Evolutionary conservation across 768 basidiomycete genomes (phyloP), one percentile per base, ranked within the genome.

Genomic region (Tricholoma sp.): DNA sequence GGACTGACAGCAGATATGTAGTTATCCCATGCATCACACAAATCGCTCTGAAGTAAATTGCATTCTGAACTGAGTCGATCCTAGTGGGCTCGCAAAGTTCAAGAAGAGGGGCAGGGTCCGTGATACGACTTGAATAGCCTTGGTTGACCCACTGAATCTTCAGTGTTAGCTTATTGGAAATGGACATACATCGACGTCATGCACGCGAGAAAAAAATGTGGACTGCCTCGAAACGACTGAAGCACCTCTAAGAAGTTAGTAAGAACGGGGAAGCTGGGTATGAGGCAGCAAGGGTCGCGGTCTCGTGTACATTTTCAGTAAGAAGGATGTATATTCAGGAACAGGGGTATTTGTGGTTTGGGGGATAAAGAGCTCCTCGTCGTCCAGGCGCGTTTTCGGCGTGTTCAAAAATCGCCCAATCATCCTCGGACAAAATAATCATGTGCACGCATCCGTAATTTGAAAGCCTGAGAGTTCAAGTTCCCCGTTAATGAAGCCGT

Each of bases 61-160:
- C 61, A 56, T 68, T 70, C 49, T 67, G 67, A 6, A 68, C 55
- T 4, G 65, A 65, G 45, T 63, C 61, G n/a, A 63, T 61, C 29
- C 62, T 67, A 31, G 61, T 55, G 20, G 29, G 32, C 47, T 59
- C 60, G 28, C 62, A 62, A 11, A 59, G 31, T 3, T 29, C n/a
- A n/a, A 39, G 41, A 51, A 24, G 49, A 31, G 53, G 59, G 28
- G 59, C 63, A 45, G 44, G 44, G 28, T 66, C 64, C 24, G 61
- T 63, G 50, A 65, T 61, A 34, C 55, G 54, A 45, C 39, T 57
- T 11, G 56, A 55, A 50, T 56, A 66, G 18, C 61, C 59, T 54
- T 60, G 63, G 15, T 53, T 39, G 36, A 56, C 47, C 64, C 65
- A 66, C 61, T 64, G 57, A 33, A 57, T 50, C 17, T 33, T 50